Base-by-base conservation (phyloP, 2,329 filamentous ascomycete species). In the Diaporthe sp. region DNA sequence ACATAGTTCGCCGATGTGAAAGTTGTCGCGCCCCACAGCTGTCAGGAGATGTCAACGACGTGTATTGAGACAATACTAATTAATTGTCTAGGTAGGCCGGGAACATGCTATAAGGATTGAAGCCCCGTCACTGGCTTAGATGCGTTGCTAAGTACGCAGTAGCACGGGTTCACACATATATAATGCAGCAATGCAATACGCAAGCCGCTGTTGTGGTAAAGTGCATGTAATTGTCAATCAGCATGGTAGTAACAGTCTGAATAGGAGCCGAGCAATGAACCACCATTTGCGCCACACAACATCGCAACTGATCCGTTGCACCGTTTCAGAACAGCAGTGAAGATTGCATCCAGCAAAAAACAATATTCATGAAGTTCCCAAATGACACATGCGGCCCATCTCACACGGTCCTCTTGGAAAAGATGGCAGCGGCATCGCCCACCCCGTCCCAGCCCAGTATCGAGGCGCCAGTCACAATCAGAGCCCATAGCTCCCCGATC, bases 391-490 rank as follows among this genome's bases (percentile, higher is more conserved):
- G n/a, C 34, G 12, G 31, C 15, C 34, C n/a, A 13, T 3, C 12
- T 25, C 65, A 73, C 10, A 42, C 13, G 20, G 37, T 25, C 25
- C 60, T 65, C n/a, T 28, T 72, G 5, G 75, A 76, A 61, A 81
- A 82, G 58, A 82, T 63, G 20, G 55, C 72, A 47, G 80, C 78
- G 9, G 89, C 75, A 25, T 58, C 73, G 6, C 76, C 78, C 15
- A 83, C 55, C 6, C 75, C 74, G 34, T 77, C 77, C 82, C 80
- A 83, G 5, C 81, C 81, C 49, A 83, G 37, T 22, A 67, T 74
- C 34, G 76, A 75, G 3, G 77, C 78, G 4, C 82, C 82, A 10
- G 34, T 58, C 31, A 74, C 73, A 44, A 83, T 47, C 58, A 83
- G 28, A 22, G 39, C 78, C 80, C 79, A 80, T 51, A 83, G 75